These are phyloP conservation scores for Aphanomyces cochlioides DNA, from an alignment of 352 stramenopile genomes.

Conservation along the genomic window DNA sequence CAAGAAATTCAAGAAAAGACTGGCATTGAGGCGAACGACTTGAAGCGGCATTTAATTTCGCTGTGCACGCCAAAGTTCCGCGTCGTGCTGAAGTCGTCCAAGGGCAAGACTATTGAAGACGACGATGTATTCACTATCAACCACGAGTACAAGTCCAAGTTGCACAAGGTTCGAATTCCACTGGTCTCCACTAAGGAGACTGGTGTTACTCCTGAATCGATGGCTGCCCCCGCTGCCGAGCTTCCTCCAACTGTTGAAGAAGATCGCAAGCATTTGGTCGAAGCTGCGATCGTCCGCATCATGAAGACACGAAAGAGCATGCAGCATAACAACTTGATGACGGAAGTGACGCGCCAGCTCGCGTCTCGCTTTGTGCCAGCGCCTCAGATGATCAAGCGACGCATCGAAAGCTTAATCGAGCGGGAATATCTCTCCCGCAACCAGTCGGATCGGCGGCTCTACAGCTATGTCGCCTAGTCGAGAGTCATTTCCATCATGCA, in stretches of 20 bases:
- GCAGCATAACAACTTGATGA: slow-evolving; percentile 89
- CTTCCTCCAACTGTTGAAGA: slow-evolving; percentile 92
- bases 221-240: slow-evolving; percentile 54
- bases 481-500: background rate
- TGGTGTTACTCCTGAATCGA: slow-evolving; percentile 31
- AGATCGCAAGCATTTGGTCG: slow-evolving; percentile 93
- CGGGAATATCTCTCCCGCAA: slow-evolving; percentile 97
- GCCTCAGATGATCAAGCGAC: slow-evolving; percentile 96
- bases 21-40: slow-evolving; percentile 81
- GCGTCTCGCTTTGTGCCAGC: slow-evolving; percentile 90
- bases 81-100: slow-evolving; percentile 96
- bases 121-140: slow-evolving; percentile 96
- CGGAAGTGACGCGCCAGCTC: slow-evolving; percentile 86
- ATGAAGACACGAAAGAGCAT: slow-evolving; percentile 94
- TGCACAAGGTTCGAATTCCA: slow-evolving; percentile 79
- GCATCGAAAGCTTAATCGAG: slow-evolving; percentile 98
- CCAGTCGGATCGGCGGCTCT: slow-evolving; percentile 88
- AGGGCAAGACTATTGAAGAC: slow-evolving; percentile 94
- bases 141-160: slow-evolving; percentile 92
- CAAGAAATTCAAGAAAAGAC: slow-evolving; percentile 88
- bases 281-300: slow-evolving; percentile 93
- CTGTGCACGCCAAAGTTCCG: slow-evolving; percentile 97
- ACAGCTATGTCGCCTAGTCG: slow-evolving; percentile 97
- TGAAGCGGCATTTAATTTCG: slow-evolving; percentile 95
- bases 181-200: slow-evolving; percentile 78